phyloP scores from a whole-genome alignment of 106 monocot species.

The Phalaenopsis aphrodite region DNA sequence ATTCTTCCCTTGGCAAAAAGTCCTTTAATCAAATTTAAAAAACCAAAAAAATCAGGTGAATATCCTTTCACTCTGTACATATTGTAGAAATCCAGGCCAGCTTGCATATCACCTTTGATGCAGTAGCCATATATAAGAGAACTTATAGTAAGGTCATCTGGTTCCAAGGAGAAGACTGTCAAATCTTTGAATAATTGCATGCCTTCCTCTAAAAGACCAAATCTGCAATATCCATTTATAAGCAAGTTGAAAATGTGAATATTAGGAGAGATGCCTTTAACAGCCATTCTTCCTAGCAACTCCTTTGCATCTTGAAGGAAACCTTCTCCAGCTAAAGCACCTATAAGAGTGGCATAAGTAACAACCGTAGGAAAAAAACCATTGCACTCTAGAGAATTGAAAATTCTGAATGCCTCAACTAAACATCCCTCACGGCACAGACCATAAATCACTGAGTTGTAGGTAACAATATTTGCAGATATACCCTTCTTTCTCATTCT shows the following conservation, averaged over 20 bases:
- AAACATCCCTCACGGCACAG: slow-evolving; percentile 78
- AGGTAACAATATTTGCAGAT: slow-evolving; percentile 53
- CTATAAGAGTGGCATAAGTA: slow-evolving; percentile 69
- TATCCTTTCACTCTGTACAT: slow-evolving; percentile 35
- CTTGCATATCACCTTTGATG: slow-evolving; percentile 66
- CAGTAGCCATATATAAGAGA: slow-evolving; percentile 65
- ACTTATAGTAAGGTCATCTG: slow-evolving; percentile 78
- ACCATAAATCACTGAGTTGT: slow-evolving; percentile 79
- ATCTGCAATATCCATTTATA: slow-evolving; percentile 70
- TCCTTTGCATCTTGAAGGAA: slow-evolving; percentile 59
- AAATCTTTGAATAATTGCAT: slow-evolving; percentile 38
- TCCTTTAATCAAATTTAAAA: slow-evolving; percentile 57
- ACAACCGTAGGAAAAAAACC: slow-evolving; percentile 40
- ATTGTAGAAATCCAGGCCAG: slow-evolving; percentile 49
- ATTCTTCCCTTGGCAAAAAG: slow-evolving; percentile 77
- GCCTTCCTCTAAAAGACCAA: slow-evolving; percentile 56
- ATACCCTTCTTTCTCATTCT: slow-evolving; percentile 51
- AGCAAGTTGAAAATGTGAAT: slow-evolving; percentile 50
- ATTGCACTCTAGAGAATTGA: slow-evolving; percentile 57
- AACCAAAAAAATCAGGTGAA: slow-evolving; percentile 70
- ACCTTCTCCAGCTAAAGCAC: slow-evolving; percentile 70
- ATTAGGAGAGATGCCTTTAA: slow-evolving; percentile 56
- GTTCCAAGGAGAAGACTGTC: slow-evolving; percentile 31
- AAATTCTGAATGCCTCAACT: slow-evolving; percentile 72
- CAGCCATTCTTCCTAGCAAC: slow-evolving; percentile 54